A percentile compares a stretch with the other conserved stretches of the same genome.
phyloP scores from a whole-genome alignment of 1,284 basidiomycete species.

The Apiotrichum laibachii region DNA sequence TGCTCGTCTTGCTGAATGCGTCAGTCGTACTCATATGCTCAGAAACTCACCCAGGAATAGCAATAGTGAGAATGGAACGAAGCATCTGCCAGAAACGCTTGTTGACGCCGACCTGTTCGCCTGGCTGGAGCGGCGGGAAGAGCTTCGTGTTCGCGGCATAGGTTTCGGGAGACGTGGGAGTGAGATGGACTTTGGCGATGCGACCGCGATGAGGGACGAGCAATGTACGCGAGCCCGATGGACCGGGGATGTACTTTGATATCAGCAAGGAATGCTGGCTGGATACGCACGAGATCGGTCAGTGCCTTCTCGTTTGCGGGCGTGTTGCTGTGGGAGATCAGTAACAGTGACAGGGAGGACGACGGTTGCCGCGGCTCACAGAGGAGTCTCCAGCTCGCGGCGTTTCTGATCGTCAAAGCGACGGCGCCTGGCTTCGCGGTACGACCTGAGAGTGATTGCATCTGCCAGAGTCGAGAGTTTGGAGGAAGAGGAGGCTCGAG shows the following conservation, averaged over 20 bases:
- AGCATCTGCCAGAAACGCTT: slow-evolving; percentile 76
- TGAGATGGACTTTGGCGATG: slow-evolving; percentile 60
- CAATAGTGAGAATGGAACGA: slow-evolving; percentile 69
- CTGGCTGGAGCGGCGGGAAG: slow-evolving; percentile 38
- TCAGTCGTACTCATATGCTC: neutral
- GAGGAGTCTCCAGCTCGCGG: slow-evolving; percentile 43
- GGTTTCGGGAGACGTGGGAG: slow-evolving; percentile 33
- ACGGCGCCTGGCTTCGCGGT: slow-evolving; percentile 29
- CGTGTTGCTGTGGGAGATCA: slow-evolving; percentile 36
- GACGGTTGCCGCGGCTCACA: slow-evolving; percentile 27
- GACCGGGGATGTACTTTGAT: slow-evolving; percentile 45
- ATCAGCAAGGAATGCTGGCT: neutral
- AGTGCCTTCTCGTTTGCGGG: slow-evolving; percentile 51
- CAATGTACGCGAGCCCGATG: slow-evolving; percentile 60
- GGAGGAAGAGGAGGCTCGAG: slow-evolving; percentile 6
- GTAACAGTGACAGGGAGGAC: no score
- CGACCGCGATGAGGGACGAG: slow-evolving; percentile 65
- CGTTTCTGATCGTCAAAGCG: slow-evolving; percentile 32
- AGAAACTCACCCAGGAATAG: slow-evolving; percentile 58
- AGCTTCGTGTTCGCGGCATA: slow-evolving; percentile 35
- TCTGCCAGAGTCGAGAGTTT: slow-evolving; percentile 16
- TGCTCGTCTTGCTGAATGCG: slow-evolving; percentile 59
- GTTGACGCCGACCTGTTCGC: slow-evolving; percentile 69
- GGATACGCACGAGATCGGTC: slow-evolving; percentile 45
- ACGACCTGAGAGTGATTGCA: slow-evolving; percentile 26